Evolutionary conservation across 331 rosid species (phyloP).

Genomic region (Prunus yedoensis): DNA sequence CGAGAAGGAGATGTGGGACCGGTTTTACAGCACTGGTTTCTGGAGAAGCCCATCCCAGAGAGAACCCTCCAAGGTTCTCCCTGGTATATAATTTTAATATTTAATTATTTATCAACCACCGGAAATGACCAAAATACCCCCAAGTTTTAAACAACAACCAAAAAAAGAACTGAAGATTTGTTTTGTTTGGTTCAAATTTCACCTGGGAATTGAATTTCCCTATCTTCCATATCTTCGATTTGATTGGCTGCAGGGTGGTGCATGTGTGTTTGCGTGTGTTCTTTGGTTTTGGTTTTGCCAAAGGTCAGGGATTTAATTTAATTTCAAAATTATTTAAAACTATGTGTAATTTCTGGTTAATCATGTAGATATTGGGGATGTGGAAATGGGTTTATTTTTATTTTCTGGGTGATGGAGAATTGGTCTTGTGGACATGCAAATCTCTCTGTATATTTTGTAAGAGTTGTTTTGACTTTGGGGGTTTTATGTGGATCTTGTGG

Average conservation of each 20-base stretch:
- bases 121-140: neutral
- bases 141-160: neutral
- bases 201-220: neutral
- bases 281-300: neutral
- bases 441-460: neutral
- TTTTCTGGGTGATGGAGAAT: conserved; percentile 5
- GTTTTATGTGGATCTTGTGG: neutral
- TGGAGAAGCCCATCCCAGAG: conserved; percentile 85
- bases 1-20: conserved; percentile 95
- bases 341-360: neutral
- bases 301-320: neutral
- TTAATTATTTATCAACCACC: neutral
- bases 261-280: neutral
- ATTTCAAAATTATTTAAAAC: no score
- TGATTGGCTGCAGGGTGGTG: neutral
- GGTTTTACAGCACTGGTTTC: conserved; percentile 67
- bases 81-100: neutral
- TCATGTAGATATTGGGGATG: neutral
- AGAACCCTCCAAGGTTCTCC: conserved; percentile 25
- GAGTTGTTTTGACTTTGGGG: conserved; percentile 4
- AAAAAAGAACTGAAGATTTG: neutral
- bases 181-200: neutral
- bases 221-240: neutral
- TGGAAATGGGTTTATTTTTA: neutral
- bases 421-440: neutral